A percentile compares a stretch with the other conserved stretches of the same genome.
These are phyloP conservation scores for Tillandsia fasciculata DNA, from an alignment of 176 grass and related monocot species.

Conservation along the genomic window DNA sequence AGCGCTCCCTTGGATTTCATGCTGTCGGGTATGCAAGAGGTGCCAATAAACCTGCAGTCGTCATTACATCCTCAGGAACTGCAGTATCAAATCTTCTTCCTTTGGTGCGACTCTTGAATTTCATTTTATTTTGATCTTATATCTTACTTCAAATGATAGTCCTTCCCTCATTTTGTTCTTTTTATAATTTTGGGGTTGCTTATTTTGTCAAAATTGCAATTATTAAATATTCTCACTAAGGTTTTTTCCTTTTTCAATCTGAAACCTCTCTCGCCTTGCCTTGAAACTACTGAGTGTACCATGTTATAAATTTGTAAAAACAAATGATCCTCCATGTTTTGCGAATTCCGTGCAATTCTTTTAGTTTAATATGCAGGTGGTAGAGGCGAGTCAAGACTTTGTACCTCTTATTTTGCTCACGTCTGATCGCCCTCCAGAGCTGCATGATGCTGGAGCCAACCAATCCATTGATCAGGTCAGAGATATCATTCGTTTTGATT, in stretches of 20 bases:
- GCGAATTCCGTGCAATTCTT: constrained; percentile 4
- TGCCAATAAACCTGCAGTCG: constrained; percentile 53
- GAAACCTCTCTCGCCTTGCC: background rate
- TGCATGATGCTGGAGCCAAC: constrained; percentile 86
- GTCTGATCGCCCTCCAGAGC: constrained; percentile 88
- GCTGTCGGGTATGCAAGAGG: constrained; percentile 87
- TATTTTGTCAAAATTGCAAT: background rate
- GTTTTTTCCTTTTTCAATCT: background rate
- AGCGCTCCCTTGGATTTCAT: constrained; percentile 96
- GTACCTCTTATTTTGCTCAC: constrained; percentile 78
- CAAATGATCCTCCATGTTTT: background rate
- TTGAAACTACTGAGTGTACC: background rate
- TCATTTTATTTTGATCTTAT: constrained; percentile 8
- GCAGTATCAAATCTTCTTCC: constrained; percentile 97
- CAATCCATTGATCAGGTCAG: constrained; percentile 91
- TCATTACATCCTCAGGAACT: constrained; percentile 97
- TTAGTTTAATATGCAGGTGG: constrained; percentile 48
- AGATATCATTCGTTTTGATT: background rate
- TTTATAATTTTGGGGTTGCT: background rate
- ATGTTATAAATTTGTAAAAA: background rate
- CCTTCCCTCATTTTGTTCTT: background rate
- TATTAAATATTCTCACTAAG: no score
- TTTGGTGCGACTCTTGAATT: constrained; percentile 35
- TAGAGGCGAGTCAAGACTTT: constrained; percentile 87
- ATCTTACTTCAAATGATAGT: background rate